Percentiles rank a stretch among this genome's conserved stretches.
phyloP scores from a whole-genome alignment of 2,329 filamentous ascomycete genomes.

The Davidsoniella neocaledoniae region DNA sequence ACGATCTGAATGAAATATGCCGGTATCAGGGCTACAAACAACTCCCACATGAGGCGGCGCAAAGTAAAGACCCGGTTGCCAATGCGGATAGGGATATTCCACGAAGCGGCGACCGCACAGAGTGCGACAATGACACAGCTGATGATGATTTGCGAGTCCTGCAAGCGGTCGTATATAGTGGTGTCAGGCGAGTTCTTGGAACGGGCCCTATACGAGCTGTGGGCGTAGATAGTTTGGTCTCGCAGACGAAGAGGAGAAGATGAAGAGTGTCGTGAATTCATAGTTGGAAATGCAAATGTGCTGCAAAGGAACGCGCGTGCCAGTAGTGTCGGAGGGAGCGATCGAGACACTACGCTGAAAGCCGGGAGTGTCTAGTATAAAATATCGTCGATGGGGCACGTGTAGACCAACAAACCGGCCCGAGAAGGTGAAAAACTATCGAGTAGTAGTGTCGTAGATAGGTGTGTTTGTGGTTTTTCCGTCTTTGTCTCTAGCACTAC shows the following conservation, averaged over 20 bases:
- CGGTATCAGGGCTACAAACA: constrained; percentile 5
- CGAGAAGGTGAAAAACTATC: background rate
- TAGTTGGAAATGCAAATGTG: constrained; percentile 3
- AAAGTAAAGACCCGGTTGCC: constrained; percentile 6
- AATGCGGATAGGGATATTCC: constrained; percentile 3
- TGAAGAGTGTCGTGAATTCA: constrained; percentile 11
- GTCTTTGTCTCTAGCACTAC: no score
- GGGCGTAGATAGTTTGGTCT: constrained; percentile 11
- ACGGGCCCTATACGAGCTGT: constrained; percentile 1
- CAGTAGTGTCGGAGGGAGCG: background rate
- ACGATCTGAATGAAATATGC: constrained; percentile 5
- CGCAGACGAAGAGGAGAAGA: constrained; percentile 10
- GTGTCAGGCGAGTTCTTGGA: background rate
- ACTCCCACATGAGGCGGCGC: constrained; percentile 7
- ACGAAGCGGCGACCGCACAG: no score
- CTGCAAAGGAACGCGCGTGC: background rate
- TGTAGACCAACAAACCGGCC: background rate
- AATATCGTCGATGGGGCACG: no score
- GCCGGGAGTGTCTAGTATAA: background rate
- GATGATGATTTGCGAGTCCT: constrained; percentile 1
- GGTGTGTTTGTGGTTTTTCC: no score
- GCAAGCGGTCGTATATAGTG: constrained; percentile 1
- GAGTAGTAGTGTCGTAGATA: no score
- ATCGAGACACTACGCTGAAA: background rate
- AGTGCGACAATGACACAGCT: background rate